phyloP scores from a whole-genome alignment of 75 land plant genomes.

The Isoetes taiwanensis region DNA sequence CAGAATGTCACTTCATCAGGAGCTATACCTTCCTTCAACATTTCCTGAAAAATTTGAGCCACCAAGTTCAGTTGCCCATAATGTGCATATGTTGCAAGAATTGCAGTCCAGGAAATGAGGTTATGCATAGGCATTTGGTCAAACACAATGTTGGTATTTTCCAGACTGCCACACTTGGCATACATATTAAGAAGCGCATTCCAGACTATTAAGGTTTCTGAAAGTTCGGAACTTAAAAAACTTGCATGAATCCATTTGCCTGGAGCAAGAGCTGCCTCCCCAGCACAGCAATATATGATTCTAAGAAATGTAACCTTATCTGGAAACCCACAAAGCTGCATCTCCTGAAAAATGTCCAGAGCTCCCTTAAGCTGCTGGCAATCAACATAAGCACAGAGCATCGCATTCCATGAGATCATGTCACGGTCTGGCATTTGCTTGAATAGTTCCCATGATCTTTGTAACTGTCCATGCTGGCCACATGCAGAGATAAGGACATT shows the following conservation, averaged over 20 bases:
- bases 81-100: conserved; percentile 24
- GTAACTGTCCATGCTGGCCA: neutral
- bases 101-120: conserved; percentile 32
- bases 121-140: conserved; percentile 17
- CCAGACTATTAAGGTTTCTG: too few species aligned
- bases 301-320: neutral
- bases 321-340: too few species aligned
- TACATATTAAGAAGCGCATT: conserved; percentile 31
- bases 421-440: neutral
- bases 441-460: neutral
- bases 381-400: neutral
- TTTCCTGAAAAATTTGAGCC: conserved; percentile 17
- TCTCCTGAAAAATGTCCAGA: neutral
- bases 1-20: conserved; percentile 29
- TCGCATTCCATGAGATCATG: conserved; percentile 1
- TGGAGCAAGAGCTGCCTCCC: too few species aligned
- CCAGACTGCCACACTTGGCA: conserved; percentile 16
- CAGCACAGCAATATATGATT: too few species aligned
- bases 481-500: neutral
- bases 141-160: conserved; percentile 21
- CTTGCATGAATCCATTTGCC: too few species aligned
- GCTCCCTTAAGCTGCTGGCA: neutral
- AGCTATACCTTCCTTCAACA: conserved; percentile 18
- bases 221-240: too few species aligned
- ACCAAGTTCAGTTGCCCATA: conserved; percentile 10